These are phyloP conservation scores for Acacia pycnantha DNA, from an alignment of 331 rosid species.

Conservation along the genomic window DNA sequence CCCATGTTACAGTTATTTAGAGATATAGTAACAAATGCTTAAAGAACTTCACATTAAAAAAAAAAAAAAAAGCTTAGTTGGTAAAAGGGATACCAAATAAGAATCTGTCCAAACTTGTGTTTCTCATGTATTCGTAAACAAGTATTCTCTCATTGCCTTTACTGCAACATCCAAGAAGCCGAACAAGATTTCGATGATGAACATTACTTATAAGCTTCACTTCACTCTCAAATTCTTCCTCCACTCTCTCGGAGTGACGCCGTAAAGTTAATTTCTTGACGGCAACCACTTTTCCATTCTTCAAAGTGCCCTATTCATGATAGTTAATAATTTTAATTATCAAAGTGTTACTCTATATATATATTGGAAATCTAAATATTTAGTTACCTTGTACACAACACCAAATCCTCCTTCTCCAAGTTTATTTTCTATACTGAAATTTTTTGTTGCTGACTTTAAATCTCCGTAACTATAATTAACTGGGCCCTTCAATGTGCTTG, in stretches of 20 bases:
- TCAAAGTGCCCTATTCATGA: not conserved
- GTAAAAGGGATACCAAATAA: not conserved
- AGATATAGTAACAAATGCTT: not conserved
- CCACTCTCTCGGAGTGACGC: not conserved
- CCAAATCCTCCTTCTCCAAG: conserved; percentile 3
- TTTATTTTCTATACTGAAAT: not conserved
- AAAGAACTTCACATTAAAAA: not conserved
- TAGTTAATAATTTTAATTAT: not conserved
- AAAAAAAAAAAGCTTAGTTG: not conserved
- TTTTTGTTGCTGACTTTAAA: not conserved
- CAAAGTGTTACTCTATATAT: not conserved
- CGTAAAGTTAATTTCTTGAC: not conserved
- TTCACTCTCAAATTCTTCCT: not conserved
- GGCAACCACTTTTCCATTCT: not conserved
- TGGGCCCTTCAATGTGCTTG: not conserved
- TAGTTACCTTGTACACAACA: conserved; percentile 29
- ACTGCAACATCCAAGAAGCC: not conserved
- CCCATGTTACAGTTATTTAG: not conserved
- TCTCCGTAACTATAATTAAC: not conserved
- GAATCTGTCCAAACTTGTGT: not conserved
- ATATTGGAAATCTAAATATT: not conserved
- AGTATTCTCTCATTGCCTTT: not conserved
- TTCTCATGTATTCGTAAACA: not conserved
- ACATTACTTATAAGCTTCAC: not conserved
- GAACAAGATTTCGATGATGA: not conserved